Percentiles rank a stretch among this genome's conserved stretches.
Conservation (phyloP, 2,329 filamentous ascomycete species). For the Zalaria obscura region DNA sequence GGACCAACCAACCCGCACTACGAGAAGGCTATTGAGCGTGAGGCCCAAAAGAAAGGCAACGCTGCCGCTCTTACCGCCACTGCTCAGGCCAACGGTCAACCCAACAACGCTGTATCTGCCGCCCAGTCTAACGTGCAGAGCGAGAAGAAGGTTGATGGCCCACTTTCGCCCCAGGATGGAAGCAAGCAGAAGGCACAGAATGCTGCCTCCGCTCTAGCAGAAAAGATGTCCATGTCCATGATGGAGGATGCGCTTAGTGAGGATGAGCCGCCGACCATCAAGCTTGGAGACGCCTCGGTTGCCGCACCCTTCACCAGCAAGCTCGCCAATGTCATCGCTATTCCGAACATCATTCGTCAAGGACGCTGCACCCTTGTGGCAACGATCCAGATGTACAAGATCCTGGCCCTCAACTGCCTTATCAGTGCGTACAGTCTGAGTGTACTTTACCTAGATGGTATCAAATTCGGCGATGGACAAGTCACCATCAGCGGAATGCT, state of each 20-base stretch:
- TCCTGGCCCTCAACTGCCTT: conserved; percentile 89
- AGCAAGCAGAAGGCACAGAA: conserved; percentile 45
- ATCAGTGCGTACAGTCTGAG: conserved; percentile 96
- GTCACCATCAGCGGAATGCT: conserved; percentile 98
- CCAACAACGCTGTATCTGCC: conserved; percentile 2
- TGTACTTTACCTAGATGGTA: conserved; percentile 91
- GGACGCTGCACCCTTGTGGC: conserved; percentile 94
- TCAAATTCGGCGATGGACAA: conserved; percentile 97
- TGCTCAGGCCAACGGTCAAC: conserved; percentile 11
- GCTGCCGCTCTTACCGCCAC: conserved; percentile 31
- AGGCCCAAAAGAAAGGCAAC: conserved; percentile 35
- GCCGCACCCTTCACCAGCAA: conserved; percentile 97
- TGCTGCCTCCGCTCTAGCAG: conserved; percentile 65
- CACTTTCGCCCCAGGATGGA: conserved; percentile 32
- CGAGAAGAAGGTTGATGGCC: conserved; percentile 43
- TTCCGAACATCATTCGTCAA: conserved; percentile 96
- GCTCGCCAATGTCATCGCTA: conserved; percentile 87
- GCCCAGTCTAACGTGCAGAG: conserved; percentile 17
- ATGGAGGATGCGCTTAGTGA: conserved; percentile 83
- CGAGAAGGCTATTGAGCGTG: conserved; percentile 76
- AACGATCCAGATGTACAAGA: conserved; percentile 99
- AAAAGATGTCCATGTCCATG: conserved; percentile 75
- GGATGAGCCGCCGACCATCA: conserved; percentile 85
- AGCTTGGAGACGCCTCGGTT: conserved; percentile 92
- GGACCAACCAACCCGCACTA: conserved; percentile 89